A percentile compares a stretch with the other conserved stretches of the same genome.
Evolutionary conservation across 2,329 filamentous ascomycete genomes (phyloP).

Genomic region (Colletotrichum plurivorum): DNA sequence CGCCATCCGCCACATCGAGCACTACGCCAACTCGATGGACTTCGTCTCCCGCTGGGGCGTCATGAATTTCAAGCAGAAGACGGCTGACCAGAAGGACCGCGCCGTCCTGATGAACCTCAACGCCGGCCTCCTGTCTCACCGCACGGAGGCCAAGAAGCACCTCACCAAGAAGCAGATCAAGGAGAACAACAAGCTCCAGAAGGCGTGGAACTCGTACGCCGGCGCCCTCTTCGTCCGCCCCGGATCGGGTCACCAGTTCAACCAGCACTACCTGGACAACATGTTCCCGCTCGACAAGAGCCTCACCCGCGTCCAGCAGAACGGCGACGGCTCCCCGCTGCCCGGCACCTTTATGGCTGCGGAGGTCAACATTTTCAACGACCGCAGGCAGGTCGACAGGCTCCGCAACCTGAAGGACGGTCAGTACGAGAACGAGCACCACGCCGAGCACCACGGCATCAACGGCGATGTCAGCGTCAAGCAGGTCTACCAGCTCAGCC

Average conservation of each 20-base stretch:
- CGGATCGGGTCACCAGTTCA: constrained; percentile 70
- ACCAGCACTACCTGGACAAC: constrained; percentile 73
- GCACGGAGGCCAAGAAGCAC: constrained; percentile 48
- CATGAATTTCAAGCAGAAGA: constrained; percentile 68
- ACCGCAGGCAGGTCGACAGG: constrained; percentile 23
- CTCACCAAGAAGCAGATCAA: constrained; percentile 15
- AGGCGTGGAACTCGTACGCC: constrained; percentile 69
- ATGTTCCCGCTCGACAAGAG: constrained; percentile 64
- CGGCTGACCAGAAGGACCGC: constrained; percentile 55
- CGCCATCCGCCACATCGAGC: constrained; percentile 81
- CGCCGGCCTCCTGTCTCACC: constrained; percentile 15
- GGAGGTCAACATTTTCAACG: constrained; percentile 28
- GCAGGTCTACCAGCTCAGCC: constrained; percentile 31
- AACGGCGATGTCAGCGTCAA: constrained; percentile 22
- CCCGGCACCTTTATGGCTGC: constrained; percentile 23
- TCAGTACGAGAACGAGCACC: not conserved
- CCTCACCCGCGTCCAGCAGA: constrained; percentile 29
- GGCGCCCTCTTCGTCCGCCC: constrained; percentile 72
- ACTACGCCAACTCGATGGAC: constrained; percentile 82
- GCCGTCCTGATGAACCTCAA: constrained; percentile 14
- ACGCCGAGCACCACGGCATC: not conserved
- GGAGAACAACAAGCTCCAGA: constrained; percentile 18
- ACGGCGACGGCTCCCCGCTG: constrained; percentile 22
- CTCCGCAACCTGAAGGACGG: constrained; percentile 13
- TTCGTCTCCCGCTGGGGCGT: constrained; percentile 83